Percentiles rank a stretch among this genome's conserved stretches.
These are phyloP conservation scores for Pichia terricola DNA, from an alignment of 1,139 yeast genomes.

Conservation along the genomic window DNA sequence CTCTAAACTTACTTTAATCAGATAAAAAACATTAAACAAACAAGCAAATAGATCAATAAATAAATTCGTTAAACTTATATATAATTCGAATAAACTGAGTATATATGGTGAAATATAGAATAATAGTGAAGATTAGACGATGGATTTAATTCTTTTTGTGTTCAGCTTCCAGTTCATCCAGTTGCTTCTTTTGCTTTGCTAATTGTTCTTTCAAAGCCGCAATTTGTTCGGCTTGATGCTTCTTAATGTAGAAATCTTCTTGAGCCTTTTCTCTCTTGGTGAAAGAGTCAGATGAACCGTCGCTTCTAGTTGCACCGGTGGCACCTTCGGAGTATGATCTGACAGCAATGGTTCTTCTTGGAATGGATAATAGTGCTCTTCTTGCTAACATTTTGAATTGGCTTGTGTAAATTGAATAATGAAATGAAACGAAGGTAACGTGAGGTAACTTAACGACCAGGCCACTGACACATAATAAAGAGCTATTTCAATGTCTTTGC, in stretches of 20 bases:
- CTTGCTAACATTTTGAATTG: constrained; percentile 25
- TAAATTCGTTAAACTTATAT: neutral
- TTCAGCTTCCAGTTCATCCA: constrained; percentile 28
- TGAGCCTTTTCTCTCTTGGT: constrained; percentile 62
- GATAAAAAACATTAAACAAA: too few relatives aligned
- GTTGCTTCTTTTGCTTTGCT: constrained; percentile 39
- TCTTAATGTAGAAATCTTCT: constrained; percentile 54
- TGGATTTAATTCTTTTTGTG: too few relatives aligned
- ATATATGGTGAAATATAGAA: neutral
- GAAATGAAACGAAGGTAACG: neutral
- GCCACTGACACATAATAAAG: too few relatives aligned
- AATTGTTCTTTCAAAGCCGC: constrained; percentile 41
- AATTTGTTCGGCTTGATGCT: constrained; percentile 55
- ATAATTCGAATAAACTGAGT: too few relatives aligned
- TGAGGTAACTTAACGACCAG: too few relatives aligned
- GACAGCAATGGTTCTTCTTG: constrained; percentile 25
- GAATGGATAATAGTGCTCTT: constrained; percentile 28
- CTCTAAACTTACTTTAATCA: too few relatives aligned
- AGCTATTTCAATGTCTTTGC: too few relatives aligned
- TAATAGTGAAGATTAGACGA: neutral
- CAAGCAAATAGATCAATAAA: neutral
- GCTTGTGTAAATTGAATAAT: neutral
- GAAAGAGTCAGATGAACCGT: constrained; percentile 42
- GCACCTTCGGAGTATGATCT: constrained; percentile 46
- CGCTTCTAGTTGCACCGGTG: constrained; percentile 45